Base-by-base conservation (phyloP, 192 early-diverging fungal species). In the Coemansia interrupta region DNA sequence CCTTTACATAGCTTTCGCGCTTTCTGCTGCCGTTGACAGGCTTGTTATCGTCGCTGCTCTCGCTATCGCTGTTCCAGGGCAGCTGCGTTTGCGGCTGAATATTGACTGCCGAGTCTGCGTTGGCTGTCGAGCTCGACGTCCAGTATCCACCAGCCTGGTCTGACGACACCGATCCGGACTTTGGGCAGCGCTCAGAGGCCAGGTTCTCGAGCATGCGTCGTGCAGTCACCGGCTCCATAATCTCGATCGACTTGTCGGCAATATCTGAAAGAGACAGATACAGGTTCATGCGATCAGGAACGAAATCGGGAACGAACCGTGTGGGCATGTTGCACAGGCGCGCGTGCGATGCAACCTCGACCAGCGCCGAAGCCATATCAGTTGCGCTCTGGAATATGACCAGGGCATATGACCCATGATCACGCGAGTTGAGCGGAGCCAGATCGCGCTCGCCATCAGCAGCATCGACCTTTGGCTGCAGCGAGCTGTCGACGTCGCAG, bases 221-320 rank as follows among this genome's bases (percentile, higher is more conserved):
- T 14, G 77, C 77, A 30, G 77, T 80, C 15, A 80, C 77, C 11
- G 77, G 77, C 72, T 80, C 77, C 77, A 80, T 80, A 28, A 80
- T 80, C 72, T 80, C 77, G 40, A 80, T 64, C 10, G 77, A 80
- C 56, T 80, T 80, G 58, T 68, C 72, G 19, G 71, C 71, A 58
- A 80, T 63, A 51, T 73, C 67, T 1, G 56, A 29, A 3, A 60
- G 30, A 6, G 49, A 24, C 14, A 80, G 68, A 46, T 73, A 80
- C 19, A 73, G 61, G 17, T 45, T 54, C 26, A 60, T 52, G 61
- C 68, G 70, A 23, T 63, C 54, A 9, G 77, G 77, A 23, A 67
- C 45, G 44, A 80, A 61, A 44, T 80, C 77, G 4, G 70, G 70
- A 28, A 51, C 45, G 54, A 67, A 66, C 18, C 57, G 26, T 8